Conservation (phyloP, 2,329 filamentous ascomycete species). For the Ophiostoma quercus region DNA sequence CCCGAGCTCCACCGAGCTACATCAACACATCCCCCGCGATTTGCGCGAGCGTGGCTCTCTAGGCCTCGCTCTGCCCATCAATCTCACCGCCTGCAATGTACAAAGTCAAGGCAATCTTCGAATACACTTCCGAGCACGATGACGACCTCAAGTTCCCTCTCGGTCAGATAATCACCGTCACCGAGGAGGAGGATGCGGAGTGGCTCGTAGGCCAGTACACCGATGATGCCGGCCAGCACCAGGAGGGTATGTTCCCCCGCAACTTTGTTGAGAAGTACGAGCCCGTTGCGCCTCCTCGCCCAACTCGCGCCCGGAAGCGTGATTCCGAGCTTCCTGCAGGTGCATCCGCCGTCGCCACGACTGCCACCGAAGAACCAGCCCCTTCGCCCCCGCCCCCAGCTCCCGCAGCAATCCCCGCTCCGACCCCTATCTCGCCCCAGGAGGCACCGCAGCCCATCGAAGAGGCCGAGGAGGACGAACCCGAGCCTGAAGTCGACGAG, state of each 20-base stretch:
- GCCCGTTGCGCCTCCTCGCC: conserved; percentile 81
- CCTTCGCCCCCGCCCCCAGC: conserved; percentile 24
- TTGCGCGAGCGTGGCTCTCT: conserved; percentile 8
- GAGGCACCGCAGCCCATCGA: background rate
- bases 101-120: conserved; percentile 93
- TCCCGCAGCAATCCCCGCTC: background rate
- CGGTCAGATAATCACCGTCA: conserved; percentile 91
- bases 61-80: conserved; percentile 16
- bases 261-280: conserved; percentile 98
- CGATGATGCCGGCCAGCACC: conserved; percentile 66
- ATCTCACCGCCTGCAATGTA: conserved; percentile 57
- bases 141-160: conserved; percentile 84
- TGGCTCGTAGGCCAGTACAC: conserved; percentile 90
- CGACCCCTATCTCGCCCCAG: background rate
- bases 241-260: conserved; percentile 84
- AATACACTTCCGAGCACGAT: conserved; percentile 87
- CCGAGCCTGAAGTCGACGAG: background rate
- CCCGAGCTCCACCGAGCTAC: background rate
- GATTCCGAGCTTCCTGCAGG: conserved; percentile 37
- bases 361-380: conserved; percentile 26
- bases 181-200: conserved; percentile 83
- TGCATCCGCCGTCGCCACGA: conserved; percentile 29
- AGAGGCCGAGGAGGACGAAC: background rate
- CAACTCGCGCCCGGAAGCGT: conserved; percentile 69
- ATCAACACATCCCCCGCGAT: background rate